Evolutionary conservation across 441 rosid genomes (phyloP), one percentile per base, ranked within the genome.

Genomic region (Biscutella laevigata): DNA sequence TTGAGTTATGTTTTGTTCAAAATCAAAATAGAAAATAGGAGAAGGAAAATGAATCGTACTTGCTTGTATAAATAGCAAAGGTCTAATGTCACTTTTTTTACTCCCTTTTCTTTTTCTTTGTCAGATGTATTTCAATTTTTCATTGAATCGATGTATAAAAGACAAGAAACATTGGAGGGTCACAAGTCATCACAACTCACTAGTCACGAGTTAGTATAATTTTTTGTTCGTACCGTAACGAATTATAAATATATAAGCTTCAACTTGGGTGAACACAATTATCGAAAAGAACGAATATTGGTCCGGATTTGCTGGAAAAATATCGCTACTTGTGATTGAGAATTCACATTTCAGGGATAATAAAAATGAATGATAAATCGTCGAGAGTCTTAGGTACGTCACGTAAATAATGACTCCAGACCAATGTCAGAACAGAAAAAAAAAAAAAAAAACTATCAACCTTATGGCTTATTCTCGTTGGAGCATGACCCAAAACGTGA

Each of bases 21-120:
- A 14, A 29, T 37, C 33, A n/a, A n/a, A n/a, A n/a, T n/a, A n/a
- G 25, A 53, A 45, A 19, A 13, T 53, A 13, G 11, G 28, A 8
- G 26, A 17, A 13, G n/a, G 30, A 39, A 58, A 45, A 24, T 46
- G 36, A n/a, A 46, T 47, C 7, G 57, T 26, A 35, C 57, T 67
- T 67, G 67, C 62, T 67, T 61, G 57, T 33, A 60, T 17, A n/a
- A 20, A 43, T 48, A 55, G 62, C 36, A 54, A 60, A 61, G 53
- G 51, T 67, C 53, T 54, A 30, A 33, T 54, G 13, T 49, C 58
- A n/a, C 26, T 1, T 28, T 58, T 55, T 67, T 67, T 34, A 46
- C 53, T 53, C n/a, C n/a, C n/a, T n/a, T 53, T 59, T 9, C 9
- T 55, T 32, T 7, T 51, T 27, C 19, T 64, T 49, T 64, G 33